phyloP scores from a whole-genome alignment of 2,329 filamentous ascomycete species.

The Exophiala aquamarina region DNA sequence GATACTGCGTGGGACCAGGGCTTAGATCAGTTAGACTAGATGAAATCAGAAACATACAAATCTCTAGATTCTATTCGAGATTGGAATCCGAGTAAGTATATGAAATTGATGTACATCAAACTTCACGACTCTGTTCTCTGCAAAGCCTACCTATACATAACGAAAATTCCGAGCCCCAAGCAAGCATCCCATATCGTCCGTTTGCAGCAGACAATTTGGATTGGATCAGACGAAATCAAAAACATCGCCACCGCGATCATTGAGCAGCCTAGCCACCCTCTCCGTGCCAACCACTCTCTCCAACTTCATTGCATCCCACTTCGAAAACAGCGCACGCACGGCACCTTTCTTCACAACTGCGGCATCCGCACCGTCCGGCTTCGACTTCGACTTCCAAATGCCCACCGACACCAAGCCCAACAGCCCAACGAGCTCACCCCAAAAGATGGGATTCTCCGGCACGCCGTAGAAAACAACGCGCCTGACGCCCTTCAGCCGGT shows the following conservation, averaged over 20 bases:
- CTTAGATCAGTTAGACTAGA: too few relatives aligned
- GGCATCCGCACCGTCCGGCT: conserved; percentile 47
- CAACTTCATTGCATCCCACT: conserved; percentile 83
- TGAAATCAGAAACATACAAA: conserved; percentile 97
- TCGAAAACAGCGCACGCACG: conserved; percentile 70
- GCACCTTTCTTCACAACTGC: conserved; percentile 51
- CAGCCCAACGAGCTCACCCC: conserved; percentile 43
- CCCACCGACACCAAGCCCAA: conserved; percentile 51
- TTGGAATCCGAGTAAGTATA: too few relatives aligned
- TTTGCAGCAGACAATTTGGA: too few relatives aligned
- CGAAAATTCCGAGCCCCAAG: too few relatives aligned
- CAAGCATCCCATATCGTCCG: too few relatives aligned
- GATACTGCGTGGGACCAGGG: conserved; percentile 42
- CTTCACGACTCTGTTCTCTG: too few relatives aligned
- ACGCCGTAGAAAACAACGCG: conserved; percentile 85
- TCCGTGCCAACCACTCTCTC: conserved; percentile 83
- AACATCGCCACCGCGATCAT: conserved; percentile 76
- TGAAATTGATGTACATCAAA: too few relatives aligned
- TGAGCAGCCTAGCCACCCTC: conserved; percentile 79
- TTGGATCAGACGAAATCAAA: conserved; percentile 84
- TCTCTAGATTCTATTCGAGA: too few relatives aligned
- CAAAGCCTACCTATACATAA: too few relatives aligned
- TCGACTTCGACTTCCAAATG: conserved; percentile 53
- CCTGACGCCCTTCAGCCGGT: conserved; percentile 76
- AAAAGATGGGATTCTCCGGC: conserved; percentile 74